Conservation (phyloP, 352 stramenopile genomes). For the Globisporangium solare region DNA sequence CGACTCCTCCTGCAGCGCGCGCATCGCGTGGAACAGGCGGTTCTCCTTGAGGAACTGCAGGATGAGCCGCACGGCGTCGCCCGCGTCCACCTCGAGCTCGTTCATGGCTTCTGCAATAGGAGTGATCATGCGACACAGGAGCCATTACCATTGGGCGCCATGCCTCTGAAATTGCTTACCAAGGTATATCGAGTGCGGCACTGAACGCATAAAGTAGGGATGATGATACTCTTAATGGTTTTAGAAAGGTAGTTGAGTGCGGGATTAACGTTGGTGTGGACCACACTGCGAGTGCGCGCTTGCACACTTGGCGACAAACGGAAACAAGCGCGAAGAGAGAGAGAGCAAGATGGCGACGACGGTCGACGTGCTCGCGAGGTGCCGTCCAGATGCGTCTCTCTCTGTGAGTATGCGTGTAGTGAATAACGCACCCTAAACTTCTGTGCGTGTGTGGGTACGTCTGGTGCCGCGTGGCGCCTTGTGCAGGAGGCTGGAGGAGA, state of each 20-base stretch:
- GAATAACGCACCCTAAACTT: neutral
- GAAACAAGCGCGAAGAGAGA: conserved; percentile 8
- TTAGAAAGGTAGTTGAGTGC: too few relatives aligned
- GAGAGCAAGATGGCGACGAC: conserved; percentile 7
- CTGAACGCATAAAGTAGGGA: too few relatives aligned
- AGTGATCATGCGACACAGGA: too few relatives aligned
- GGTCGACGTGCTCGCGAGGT: conserved; percentile 22
- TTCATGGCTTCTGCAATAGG: neutral
- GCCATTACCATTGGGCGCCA: too few relatives aligned
- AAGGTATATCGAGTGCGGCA: too few relatives aligned
- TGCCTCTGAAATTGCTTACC: too few relatives aligned
- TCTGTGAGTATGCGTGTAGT: neutral
- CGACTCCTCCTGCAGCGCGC: conserved; percentile 83
- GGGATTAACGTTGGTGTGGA: too few relatives aligned
- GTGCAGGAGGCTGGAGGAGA: conserved; percentile 61
- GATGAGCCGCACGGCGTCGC: conserved; percentile 87
- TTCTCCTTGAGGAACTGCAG: conserved; percentile 92
- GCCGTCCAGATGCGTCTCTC: neutral
- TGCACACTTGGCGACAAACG: conserved; percentile 1
- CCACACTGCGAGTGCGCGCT: too few relatives aligned
- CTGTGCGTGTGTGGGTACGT: neutral
- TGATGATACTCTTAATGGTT: too few relatives aligned
- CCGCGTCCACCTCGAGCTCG: conserved; percentile 57
- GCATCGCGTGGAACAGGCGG: conserved; percentile 75
- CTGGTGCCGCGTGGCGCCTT: neutral